Conservation (phyloP, 2,329 filamentous ascomycete genomes). For the Trichoderma brevicompactum region DNA sequence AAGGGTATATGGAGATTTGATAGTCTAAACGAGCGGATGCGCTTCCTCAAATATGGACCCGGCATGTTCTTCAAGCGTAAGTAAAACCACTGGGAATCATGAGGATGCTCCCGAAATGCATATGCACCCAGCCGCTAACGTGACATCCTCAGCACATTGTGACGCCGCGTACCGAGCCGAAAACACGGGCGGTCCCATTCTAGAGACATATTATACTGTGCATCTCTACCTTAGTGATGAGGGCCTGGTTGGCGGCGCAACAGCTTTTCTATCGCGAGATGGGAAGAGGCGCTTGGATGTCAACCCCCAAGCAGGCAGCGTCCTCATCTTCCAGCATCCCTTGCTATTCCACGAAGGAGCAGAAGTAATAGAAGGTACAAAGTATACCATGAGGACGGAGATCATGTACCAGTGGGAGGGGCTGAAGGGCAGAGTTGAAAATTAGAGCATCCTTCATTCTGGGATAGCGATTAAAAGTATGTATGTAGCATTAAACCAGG, state of each 20-base stretch:
- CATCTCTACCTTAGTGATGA: conserved; percentile 54
- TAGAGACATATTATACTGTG: conserved; percentile 58
- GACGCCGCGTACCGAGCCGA: conserved; percentile 62
- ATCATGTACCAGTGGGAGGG: conserved; percentile 52
- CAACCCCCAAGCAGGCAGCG: conserved; percentile 60
- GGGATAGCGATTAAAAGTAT: background rate
- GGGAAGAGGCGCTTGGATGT: conserved; percentile 53
- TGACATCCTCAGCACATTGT: conserved; percentile 60
- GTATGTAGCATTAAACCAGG: background rate
- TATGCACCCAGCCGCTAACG: background rate
- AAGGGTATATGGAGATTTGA: conserved; percentile 48
- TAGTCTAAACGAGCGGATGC: conserved; percentile 71
- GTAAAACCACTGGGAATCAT: conserved; percentile 26
- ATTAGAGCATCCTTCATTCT: background rate
- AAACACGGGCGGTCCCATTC: conserved; percentile 48
- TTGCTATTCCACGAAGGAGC: conserved; percentile 58
- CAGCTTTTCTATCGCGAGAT: conserved; percentile 55
- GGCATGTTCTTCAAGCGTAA: conserved; percentile 72
- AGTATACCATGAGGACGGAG: conserved; percentile 62
- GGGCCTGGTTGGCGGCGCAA: conserved; percentile 57
- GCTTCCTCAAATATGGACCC: conserved; percentile 72
- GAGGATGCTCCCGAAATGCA: background rate
- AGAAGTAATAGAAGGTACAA: conserved; percentile 54
- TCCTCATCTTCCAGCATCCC: conserved; percentile 63
- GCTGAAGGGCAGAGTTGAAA: background rate